Base-by-base conservation (phyloP, 345 rosid species). In the Brassica cretica region DNA sequence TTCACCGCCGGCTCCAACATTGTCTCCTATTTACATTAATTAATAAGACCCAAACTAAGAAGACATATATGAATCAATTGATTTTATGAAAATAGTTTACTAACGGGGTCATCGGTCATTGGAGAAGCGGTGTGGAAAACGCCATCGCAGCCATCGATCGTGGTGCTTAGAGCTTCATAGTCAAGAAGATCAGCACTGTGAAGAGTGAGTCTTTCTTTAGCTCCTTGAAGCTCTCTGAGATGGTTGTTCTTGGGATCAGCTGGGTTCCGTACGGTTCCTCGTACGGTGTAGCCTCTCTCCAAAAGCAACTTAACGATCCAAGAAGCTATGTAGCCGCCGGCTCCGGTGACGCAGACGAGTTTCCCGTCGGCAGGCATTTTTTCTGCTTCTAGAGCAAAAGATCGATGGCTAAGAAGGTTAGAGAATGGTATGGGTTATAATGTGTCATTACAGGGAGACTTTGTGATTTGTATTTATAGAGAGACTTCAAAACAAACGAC, bases 121-220 rank as follows among this genome's bases (percentile, higher is more conserved):
- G 99, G 99, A 62, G 97, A 95, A 63, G 99, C 99, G 8, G 97
- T 85, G 68, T 95, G 99, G 83, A 95, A 86, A 72, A 95, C 99
- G n/a, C 99, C 99, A 55, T 91, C 88, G 46, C 99, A 95, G 3
- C 94, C 99, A 8, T 24, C 56, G 82, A 95, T 91, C 51, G 96
- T 94, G 37, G 86, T 84, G 67, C 56, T 71, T 5, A 95, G 88
- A 80, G 87, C 82, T 71, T 82, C 83, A 25, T 72, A 91, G 76
- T 95, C 98, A 37, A 90, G 89, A 83, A 95, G 89, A 82, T 93
- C 96, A n/a, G 91, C 90, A 82, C 70, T 89, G 85, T 86, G 83
- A 35, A 95, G 85, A 60, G 72, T 88, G 51, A 95, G 74, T 79
- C 99, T 89, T 85, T 95, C 98, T 30, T 82, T 76, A 5, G 98